Conservation (phyloP, 2,329 filamentous ascomycete species). For the Coccinonectria pachysandricola region DNA sequence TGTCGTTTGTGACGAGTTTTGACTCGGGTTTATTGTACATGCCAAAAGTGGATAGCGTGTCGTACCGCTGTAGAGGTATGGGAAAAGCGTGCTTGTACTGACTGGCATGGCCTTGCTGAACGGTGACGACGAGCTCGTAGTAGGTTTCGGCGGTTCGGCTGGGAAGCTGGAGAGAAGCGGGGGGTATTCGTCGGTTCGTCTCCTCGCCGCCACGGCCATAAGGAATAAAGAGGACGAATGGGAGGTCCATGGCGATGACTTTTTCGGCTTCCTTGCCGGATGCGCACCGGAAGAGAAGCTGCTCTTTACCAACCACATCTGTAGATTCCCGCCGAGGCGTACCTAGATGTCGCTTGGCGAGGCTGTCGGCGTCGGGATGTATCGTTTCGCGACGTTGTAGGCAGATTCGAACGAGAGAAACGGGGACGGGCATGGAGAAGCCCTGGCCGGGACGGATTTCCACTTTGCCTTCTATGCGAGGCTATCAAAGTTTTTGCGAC, state of each 20-base stretch:
- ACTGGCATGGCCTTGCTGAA: slow-evolving; percentile 79
- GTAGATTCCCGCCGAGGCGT: slow-evolving; percentile 83
- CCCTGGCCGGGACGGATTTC: slow-evolving; percentile 84
- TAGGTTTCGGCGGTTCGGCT: slow-evolving; percentile 93
- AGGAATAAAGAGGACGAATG: slow-evolving; percentile 94
- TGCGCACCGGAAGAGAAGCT: slow-evolving; percentile 79
- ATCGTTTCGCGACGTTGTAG: slow-evolving; percentile 92
- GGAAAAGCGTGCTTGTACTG: slow-evolving; percentile 89
- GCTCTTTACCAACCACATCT: slow-evolving; percentile 92
- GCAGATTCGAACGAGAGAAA: slow-evolving; percentile 90
- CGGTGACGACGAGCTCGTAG: slow-evolving; percentile 92
- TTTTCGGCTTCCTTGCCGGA: slow-evolving; percentile 77
- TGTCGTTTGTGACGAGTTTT: slow-evolving; percentile 76
- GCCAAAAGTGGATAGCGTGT: slow-evolving; percentile 94
- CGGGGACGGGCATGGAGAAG: slow-evolving; percentile 75
- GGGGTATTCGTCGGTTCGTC: slow-evolving; percentile 78
- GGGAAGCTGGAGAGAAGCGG: slow-evolving; percentile 80
- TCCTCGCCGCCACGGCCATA: slow-evolving; percentile 88
- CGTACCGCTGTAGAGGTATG: slow-evolving; percentile 84
- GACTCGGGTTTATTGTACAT: slow-evolving; percentile 98
- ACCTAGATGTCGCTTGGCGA: slow-evolving; percentile 84
- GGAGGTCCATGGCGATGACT: slow-evolving; percentile 91
- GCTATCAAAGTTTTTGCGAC: slow-evolving; percentile 39
- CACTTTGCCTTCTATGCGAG: slow-evolving; percentile 94
- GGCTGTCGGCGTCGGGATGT: slow-evolving; percentile 87